Evolutionary conservation across 352 stramenopile genomes (phyloP).

Genomic region (Pythium coloratum): DNA sequence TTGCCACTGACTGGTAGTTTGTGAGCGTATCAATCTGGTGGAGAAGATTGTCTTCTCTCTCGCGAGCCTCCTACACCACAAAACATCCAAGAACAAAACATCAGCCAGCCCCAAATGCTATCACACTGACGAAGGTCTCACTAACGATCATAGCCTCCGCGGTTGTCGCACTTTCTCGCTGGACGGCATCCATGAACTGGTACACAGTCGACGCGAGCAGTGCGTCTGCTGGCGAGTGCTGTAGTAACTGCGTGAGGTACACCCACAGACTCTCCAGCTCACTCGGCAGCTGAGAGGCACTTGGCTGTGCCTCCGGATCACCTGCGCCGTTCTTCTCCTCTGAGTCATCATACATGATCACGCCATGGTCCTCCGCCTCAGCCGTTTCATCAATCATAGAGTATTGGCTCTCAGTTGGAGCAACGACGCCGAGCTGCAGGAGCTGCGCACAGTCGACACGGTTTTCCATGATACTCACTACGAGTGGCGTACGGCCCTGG

Average conservation of each 20-base stretch:
- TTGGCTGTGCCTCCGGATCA: not conserved
- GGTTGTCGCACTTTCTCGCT: slow-evolving; percentile 8
- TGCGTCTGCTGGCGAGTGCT: slow-evolving; percentile 12
- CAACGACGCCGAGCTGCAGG: slow-evolving; percentile 39
- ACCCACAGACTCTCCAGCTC: slow-evolving; percentile 18
- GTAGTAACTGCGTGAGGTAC: slow-evolving; percentile 21
- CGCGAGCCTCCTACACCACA: slow-evolving; percentile 13
- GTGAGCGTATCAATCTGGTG: slow-evolving; percentile 26
- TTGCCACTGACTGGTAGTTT: slow-evolving; percentile 12
- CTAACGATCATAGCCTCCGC: slow-evolving; percentile 3
- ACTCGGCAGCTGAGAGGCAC: not conserved
- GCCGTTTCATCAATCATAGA: not conserved
- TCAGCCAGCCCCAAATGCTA: not conserved
- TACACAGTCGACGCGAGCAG: slow-evolving; percentile 23
- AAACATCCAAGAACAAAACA: not conserved
- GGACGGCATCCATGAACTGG: slow-evolving; percentile 23
- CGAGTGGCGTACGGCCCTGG: slow-evolving; percentile 56
- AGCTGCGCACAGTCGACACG: slow-evolving; percentile 65
- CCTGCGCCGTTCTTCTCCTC: not conserved
- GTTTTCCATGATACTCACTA: slow-evolving; percentile 74
- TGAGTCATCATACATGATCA: slow-evolving; percentile 9
- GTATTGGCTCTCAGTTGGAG: not conserved
- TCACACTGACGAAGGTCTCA: not conserved
- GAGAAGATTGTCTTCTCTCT: slow-evolving; percentile 20
- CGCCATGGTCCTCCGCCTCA: not conserved